phyloP scores from a whole-genome alignment of 352 stramenopile species.

The Sclerospora graminicola region DNA sequence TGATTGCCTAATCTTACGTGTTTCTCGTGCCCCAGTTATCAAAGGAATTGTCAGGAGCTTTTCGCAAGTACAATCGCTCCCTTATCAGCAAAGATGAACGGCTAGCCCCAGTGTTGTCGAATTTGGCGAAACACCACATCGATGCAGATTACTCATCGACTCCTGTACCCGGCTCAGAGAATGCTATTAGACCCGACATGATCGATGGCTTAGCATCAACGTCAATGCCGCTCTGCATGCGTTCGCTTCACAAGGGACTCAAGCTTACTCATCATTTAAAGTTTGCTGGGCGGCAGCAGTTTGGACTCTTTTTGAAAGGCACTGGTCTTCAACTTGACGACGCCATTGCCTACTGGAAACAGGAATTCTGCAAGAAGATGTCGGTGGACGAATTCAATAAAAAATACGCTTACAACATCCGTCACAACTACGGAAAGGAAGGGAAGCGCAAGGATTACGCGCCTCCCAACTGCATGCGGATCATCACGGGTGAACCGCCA shows the following conservation, averaged over 20 bases:
- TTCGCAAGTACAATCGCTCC: conserved; percentile 82
- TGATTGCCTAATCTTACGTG: conserved; percentile 2
- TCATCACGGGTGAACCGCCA: conserved; percentile 94
- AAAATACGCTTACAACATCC: conserved; percentile 98
- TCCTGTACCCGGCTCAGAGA: conserved; percentile 23
- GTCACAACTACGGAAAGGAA: conserved; percentile 99
- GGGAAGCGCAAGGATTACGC: conserved; percentile 97
- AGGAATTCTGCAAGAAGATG: conserved; percentile 90
- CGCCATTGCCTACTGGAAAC: conserved; percentile 93
- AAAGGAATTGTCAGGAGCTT: conserved; percentile 84
- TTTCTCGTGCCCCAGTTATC: conserved; percentile 53
- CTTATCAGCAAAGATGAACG: conserved; percentile 88
- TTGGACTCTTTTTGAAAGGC: conserved; percentile 98
- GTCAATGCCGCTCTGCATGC: conserved; percentile 98
- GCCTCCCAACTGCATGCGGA: conserved; percentile 94
- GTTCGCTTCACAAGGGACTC: conserved; percentile 89
- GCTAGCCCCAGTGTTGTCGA: conserved; percentile 90
- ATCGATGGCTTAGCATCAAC: conserved; percentile 82
- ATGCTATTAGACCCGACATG: conserved; percentile 85
- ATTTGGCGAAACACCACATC: conserved; percentile 95
- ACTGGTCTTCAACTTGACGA: conserved; percentile 94
- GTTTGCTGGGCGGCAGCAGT: conserved; percentile 94
- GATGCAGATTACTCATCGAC: conserved; percentile 79
- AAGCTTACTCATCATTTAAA: conserved; percentile 95
- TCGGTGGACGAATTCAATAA: conserved; percentile 97